Percentiles rank a stretch among this genome's conserved stretches.
Evolutionary conservation across 2,329 filamentous ascomycete species (phyloP).

Genomic region (Cladosporium sp.): DNA sequence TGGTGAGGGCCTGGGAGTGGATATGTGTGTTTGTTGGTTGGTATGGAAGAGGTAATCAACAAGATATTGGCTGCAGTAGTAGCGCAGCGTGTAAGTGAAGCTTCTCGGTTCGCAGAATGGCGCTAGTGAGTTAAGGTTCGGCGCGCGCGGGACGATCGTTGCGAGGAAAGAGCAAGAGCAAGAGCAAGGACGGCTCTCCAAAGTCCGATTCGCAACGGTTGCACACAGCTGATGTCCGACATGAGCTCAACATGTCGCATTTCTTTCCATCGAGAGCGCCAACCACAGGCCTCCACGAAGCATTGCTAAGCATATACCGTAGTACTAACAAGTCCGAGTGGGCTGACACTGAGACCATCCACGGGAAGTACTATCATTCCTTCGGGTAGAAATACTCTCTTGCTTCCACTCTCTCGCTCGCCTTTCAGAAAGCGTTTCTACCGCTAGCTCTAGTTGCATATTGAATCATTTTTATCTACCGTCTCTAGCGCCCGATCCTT

Average conservation of each 20-base stretch:
- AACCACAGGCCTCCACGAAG: conserved; percentile 2
- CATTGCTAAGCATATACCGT: conserved; percentile 15
- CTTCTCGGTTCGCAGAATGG: background rate
- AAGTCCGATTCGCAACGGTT: conserved; percentile 6
- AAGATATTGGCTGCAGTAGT: background rate
- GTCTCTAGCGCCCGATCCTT: background rate
- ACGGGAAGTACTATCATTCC: background rate
- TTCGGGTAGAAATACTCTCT: background rate
- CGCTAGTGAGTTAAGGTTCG: conserved; percentile 1
- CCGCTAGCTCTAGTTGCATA: background rate
- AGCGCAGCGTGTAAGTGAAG: conserved; percentile 6
- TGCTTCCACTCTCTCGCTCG: background rate
- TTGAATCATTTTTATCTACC: background rate
- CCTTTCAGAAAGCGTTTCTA: background rate
- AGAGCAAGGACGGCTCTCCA: background rate
- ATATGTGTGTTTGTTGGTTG: background rate
- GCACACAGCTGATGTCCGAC: background rate
- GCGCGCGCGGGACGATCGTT: background rate
- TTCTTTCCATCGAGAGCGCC: background rate
- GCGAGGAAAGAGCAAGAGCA: background rate
- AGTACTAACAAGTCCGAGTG: background rate
- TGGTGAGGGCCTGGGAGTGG: conserved; percentile 14
- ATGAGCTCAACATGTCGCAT: conserved; percentile 7
- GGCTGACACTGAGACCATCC: conserved; percentile 4
- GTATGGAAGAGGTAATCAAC: background rate